Percentiles rank a stretch among this genome's conserved stretches.
These are phyloP conservation scores for Podospora sp. DNA, from an alignment of 495 filamentous ascomycete species.

Conservation along the genomic window DNA sequence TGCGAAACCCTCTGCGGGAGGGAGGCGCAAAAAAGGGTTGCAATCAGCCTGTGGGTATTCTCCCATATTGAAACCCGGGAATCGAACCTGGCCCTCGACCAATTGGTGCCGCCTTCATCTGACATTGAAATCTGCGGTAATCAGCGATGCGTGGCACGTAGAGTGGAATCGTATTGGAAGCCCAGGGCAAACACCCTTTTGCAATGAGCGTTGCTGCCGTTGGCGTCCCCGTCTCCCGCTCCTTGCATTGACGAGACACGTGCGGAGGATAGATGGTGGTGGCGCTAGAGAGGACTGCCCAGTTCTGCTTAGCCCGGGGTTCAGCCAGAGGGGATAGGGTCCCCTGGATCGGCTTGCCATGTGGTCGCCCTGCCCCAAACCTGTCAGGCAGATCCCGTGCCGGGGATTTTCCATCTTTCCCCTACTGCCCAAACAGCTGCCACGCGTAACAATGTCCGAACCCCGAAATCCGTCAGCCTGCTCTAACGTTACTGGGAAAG, in stretches of 20 bases:
- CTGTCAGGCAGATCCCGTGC: neutral
- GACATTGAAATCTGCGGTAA: neutral
- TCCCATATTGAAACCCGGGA: slow-evolving; percentile 13
- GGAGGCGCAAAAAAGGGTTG: slow-evolving; percentile 5
- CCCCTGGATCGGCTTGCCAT: neutral
- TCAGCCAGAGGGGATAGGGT: neutral
- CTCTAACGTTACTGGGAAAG: neutral
- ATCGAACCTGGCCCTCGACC: neutral
- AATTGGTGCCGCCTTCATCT: neutral
- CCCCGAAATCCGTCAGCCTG: neutral
- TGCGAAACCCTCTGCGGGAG: neutral
- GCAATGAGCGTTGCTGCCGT: neutral
- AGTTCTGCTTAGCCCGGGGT: neutral
- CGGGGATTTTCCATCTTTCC: neutral
- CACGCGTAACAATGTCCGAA: neutral
- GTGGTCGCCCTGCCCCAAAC: neutral
- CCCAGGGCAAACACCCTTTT: neutral
- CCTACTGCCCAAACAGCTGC: neutral
- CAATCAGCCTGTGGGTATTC: slow-evolving; percentile 19
- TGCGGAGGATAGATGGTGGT: neutral
- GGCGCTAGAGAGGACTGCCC: no score
- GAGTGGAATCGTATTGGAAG: neutral
- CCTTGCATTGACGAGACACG: neutral
- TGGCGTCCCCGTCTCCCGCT: neutral
- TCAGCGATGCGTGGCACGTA: neutral